A percentile compares a stretch with the other conserved stretches of the same genome.
These are phyloP conservation scores for Chrysoporthe puriensis DNA, from an alignment of 2,329 filamentous ascomycete species.

Conservation along the genomic window DNA sequence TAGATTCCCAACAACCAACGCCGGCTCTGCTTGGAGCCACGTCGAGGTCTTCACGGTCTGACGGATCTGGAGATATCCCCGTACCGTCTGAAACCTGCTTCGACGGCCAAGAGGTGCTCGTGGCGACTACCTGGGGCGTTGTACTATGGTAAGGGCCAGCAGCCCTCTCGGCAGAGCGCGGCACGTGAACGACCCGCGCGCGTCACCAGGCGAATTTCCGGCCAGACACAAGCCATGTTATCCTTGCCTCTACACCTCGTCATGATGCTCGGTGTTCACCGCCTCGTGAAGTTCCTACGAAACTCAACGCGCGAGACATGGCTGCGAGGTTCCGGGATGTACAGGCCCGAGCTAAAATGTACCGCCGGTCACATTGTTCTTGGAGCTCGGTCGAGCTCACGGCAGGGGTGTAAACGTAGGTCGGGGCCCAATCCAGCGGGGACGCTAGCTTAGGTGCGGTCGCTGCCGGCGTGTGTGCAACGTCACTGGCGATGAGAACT, in stretches of 20 bases:
- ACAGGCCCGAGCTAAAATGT: constrained; percentile 15
- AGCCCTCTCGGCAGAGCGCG: constrained; percentile 16
- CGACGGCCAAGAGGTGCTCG: constrained; percentile 3
- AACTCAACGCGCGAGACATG: constrained; percentile 20
- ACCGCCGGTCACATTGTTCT: constrained; percentile 14
- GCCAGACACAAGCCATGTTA: constrained; percentile 33
- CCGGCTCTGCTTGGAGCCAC: constrained; percentile 14
- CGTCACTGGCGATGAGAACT: constrained; percentile 5
- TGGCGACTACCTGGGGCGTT: constrained; percentile 3
- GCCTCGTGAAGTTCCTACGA: constrained; percentile 35
- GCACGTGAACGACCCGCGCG: constrained; percentile 12
- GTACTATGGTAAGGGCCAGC: constrained; percentile 8
- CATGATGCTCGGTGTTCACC: constrained; percentile 35
- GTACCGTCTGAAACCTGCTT: constrained; percentile 6
- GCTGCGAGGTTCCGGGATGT: constrained; percentile 23
- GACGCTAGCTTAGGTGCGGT: constrained; percentile 14
- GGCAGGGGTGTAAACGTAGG: constrained; percentile 20
- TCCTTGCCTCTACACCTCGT: constrained; percentile 37
- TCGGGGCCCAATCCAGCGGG: constrained; percentile 20
- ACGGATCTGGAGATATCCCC: constrained; percentile 6
- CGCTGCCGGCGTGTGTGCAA: constrained; percentile 9
- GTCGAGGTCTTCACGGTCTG: constrained; percentile 5
- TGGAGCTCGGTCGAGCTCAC: constrained; percentile 6
- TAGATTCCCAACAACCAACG: constrained; percentile 16
- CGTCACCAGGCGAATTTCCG: constrained; percentile 10